These are phyloP conservation scores for Chlorella vulgaris DNA, from an alignment of 139 green algal genomes.

Conservation along the genomic window DNA sequence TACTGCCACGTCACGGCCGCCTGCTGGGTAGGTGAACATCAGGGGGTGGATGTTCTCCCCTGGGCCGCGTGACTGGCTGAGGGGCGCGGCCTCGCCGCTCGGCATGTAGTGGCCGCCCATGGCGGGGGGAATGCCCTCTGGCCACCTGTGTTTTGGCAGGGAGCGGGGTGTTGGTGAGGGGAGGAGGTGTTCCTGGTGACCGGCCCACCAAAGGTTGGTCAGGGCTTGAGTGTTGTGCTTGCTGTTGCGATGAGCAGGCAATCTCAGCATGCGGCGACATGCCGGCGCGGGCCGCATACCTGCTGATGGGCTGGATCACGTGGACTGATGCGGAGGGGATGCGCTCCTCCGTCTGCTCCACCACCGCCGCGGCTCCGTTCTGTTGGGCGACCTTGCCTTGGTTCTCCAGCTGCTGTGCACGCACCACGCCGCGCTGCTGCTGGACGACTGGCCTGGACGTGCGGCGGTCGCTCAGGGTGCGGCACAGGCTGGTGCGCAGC, in stretches of 20 bases:
- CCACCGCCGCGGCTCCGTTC: not conserved
- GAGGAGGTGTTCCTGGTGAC: too few relatives aligned
- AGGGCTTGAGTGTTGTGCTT: too few relatives aligned
- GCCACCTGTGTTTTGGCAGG: slow-evolving; percentile 51
- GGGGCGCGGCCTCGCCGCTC: slow-evolving; percentile 63
- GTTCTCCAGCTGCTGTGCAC: slow-evolving; percentile 20
- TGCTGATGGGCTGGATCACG: slow-evolving; percentile 31
- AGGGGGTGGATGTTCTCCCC: slow-evolving; percentile 61
- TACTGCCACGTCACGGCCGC: slow-evolving; percentile 49
- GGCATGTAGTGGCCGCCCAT: slow-evolving; percentile 92
- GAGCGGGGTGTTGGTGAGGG: not conserved
- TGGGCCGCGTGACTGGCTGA: slow-evolving; percentile 72
- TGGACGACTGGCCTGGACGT: not conserved
- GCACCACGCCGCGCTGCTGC: not conserved
- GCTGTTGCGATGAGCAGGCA: too few relatives aligned
- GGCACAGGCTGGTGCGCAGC: not conserved
- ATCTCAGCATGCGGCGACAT: not conserved
- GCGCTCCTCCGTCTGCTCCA: slow-evolving; percentile 1
- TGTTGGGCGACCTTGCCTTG: not conserved
- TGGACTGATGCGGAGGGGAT: slow-evolving; percentile 19
- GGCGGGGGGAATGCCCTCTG: slow-evolving; percentile 80
- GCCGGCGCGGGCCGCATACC: not conserved
- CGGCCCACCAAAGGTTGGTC: too few relatives aligned
- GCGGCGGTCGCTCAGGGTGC: slow-evolving; percentile 1
- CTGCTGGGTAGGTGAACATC: slow-evolving; percentile 69